phyloP scores from a whole-genome alignment of 2,329 filamentous ascomycete species.

The Cordyceps cateniannulata region DNA sequence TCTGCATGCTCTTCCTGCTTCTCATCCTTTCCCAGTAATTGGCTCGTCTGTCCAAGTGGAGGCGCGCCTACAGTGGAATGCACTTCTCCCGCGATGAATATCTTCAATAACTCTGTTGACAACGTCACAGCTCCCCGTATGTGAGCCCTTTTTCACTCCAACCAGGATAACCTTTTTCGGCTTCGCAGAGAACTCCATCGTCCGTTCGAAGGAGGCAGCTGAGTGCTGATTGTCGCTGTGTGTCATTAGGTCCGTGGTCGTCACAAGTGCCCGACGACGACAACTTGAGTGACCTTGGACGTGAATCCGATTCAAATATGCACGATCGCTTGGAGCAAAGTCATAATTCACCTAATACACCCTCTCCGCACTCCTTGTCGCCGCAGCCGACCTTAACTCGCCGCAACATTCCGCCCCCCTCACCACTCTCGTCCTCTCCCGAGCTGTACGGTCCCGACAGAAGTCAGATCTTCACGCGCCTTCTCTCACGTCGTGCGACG shows the following conservation, averaged over 20 bases:
- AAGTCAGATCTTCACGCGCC: constrained; percentile 11
- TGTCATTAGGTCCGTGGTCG: constrained; percentile 12
- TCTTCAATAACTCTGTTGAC: constrained; percentile 28
- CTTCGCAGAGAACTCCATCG: background rate
- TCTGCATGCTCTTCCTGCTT: constrained; percentile 25
- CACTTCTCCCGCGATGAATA: constrained; percentile 29
- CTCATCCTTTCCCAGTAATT: constrained; percentile 25
- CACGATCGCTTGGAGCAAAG: background rate
- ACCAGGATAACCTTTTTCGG: background rate
- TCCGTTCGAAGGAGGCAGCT: background rate
- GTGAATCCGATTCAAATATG: constrained; percentile 4
- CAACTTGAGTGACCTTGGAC: background rate
- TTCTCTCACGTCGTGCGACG: background rate
- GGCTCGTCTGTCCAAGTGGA: constrained; percentile 27
- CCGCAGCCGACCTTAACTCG: constrained; percentile 28
- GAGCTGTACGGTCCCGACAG: constrained; percentile 10
- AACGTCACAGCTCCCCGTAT: constrained; percentile 32
- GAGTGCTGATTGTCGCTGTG: constrained; percentile 3
- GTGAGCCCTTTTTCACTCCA: constrained; percentile 15
- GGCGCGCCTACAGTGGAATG: constrained; percentile 18
- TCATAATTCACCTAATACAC: constrained; percentile 7
- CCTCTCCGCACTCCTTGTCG: constrained; percentile 23
- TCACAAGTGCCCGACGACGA: constrained; percentile 10
- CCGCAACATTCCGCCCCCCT: constrained; percentile 17
- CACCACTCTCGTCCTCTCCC: background rate